Percentiles rank a stretch among this genome's conserved stretches.
Conservation (phyloP, 2,329 filamentous ascomycete species). For the Fusarium pseudocircinatum region DNA sequence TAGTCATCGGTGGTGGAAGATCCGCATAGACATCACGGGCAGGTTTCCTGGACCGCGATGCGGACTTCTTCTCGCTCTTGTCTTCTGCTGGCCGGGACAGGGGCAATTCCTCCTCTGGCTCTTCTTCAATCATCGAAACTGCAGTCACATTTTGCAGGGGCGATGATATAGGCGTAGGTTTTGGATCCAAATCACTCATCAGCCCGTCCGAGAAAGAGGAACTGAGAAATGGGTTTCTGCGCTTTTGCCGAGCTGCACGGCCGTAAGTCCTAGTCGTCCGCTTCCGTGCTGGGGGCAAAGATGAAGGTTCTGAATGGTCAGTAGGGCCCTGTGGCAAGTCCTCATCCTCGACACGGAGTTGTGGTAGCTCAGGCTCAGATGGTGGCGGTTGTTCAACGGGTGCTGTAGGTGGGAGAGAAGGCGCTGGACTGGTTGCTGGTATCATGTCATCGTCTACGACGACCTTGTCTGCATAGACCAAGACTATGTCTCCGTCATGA, state of each 20-base stretch:
- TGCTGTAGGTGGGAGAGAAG: constrained; percentile 42
- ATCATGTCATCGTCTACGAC: constrained; percentile 49
- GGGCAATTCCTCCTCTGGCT: background rate
- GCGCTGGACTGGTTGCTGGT: constrained; percentile 51
- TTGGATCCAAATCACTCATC: constrained; percentile 15
- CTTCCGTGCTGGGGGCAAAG: constrained; percentile 39
- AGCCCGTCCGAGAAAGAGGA: constrained; percentile 45
- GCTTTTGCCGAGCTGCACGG: constrained; percentile 25
- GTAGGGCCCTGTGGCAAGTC: constrained; percentile 1
- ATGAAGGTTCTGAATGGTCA: constrained; percentile 43
- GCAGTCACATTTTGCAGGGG: constrained; percentile 5
- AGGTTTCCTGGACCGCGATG: constrained; percentile 18
- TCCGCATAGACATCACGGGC: constrained; percentile 21
- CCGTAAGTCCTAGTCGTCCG: constrained; percentile 39
- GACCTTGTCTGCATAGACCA: constrained; percentile 26
- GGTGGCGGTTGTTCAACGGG: constrained; percentile 31
- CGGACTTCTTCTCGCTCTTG: background rate
- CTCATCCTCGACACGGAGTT: constrained; percentile 40
- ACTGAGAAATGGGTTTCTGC: constrained; percentile 42
- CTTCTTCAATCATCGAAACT: constrained; percentile 22
- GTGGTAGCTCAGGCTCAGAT: constrained; percentile 50
- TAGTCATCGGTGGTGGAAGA: constrained; percentile 39
- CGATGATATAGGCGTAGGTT: constrained; percentile 21
- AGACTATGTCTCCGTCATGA: constrained; percentile 11
- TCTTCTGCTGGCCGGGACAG: background rate